Conservation (phyloP, 371 early-diverging fungal species). For the Lichtheimia corymbifera region DNA sequence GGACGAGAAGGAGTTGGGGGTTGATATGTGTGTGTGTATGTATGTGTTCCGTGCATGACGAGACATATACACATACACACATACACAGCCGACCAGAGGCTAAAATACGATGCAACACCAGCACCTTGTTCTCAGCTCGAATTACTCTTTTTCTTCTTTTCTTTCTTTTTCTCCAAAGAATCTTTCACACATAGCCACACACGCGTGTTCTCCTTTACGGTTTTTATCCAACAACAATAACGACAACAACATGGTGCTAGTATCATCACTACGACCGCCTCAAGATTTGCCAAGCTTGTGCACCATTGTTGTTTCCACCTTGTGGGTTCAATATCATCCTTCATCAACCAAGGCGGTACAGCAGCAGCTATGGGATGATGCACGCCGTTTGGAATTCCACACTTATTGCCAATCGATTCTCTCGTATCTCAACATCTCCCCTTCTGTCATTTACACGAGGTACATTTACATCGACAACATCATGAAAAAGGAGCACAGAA, state of each 20-base stretch:
- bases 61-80: too few relatives aligned
- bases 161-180: neutral
- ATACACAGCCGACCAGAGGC: too few relatives aligned
- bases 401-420: constrained; percentile 10
- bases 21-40: too few relatives aligned
- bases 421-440: constrained; percentile 7
- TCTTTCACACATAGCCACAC: neutral
- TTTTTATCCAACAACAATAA: neutral
- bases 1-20: too few relatives aligned
- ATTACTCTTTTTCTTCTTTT: constrained; percentile 2
- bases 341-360: neutral
- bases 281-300: constrained; percentile 12
- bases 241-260: neutral
- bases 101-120: too few relatives aligned
- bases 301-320: constrained; percentile 8
- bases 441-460: constrained; percentile 30
- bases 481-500: neutral
- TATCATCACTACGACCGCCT: neutral
- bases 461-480: constrained; percentile 1
- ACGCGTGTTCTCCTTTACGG: neutral
- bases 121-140: neutral
- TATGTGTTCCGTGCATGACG: too few relatives aligned
- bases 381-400: constrained; percentile 5
- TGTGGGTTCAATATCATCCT: constrained; percentile 5
- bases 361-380: constrained; percentile 3